A percentile compares a stretch with the other conserved stretches of the same genome.
Evolutionary conservation across 1,284 basidiomycete species (phyloP).

Genomic region (Ustilago shanxiensis): DNA sequence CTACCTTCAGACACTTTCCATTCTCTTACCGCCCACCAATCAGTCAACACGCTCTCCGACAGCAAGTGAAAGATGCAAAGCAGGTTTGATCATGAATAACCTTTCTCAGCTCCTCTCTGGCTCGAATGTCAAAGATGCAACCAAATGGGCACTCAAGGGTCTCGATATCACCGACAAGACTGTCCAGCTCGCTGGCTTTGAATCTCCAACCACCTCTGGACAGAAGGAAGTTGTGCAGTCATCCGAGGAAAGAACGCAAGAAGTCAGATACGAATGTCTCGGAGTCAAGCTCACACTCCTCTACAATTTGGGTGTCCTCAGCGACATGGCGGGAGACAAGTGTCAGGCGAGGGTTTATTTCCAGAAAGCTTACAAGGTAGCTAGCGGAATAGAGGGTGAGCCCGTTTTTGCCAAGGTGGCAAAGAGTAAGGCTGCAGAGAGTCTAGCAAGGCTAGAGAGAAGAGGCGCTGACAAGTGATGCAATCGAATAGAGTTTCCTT

Average conservation of each 20-base stretch:
- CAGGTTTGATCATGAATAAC: conserved; percentile 69
- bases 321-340: conserved; percentile 51
- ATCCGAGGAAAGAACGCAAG: conserved; percentile 41
- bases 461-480: conserved; percentile 24
- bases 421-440: conserved; percentile 42
- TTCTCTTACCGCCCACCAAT: conserved; percentile 59
- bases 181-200: conserved; percentile 56
- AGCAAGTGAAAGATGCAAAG: conserved; percentile 65
- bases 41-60: conserved; percentile 38
- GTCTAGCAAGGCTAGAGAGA: conserved; percentile 40
- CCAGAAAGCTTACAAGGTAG: conserved; percentile 51
- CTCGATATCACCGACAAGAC: conserved; percentile 63
- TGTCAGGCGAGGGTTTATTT: conserved; percentile 55
- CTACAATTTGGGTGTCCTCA: conserved; percentile 63
- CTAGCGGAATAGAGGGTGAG: conserved; percentile 22
- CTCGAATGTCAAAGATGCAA: conserved; percentile 54
- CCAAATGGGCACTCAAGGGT: conserved; percentile 66
- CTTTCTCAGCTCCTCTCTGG: conserved; percentile 63
- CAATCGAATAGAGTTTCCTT: not conserved
- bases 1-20: conserved; percentile 68
- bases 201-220: conserved; percentile 1
- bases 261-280: conserved; percentile 61
- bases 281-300: conserved; percentile 64
- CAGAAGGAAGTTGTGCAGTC: conserved; percentile 34
- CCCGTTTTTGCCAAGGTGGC: conserved; percentile 22